Evolutionary conservation across 1,284 basidiomycete species (phyloP), one percentile per base, ranked within the genome.

Genomic region (Inonotus hispidus): DNA sequence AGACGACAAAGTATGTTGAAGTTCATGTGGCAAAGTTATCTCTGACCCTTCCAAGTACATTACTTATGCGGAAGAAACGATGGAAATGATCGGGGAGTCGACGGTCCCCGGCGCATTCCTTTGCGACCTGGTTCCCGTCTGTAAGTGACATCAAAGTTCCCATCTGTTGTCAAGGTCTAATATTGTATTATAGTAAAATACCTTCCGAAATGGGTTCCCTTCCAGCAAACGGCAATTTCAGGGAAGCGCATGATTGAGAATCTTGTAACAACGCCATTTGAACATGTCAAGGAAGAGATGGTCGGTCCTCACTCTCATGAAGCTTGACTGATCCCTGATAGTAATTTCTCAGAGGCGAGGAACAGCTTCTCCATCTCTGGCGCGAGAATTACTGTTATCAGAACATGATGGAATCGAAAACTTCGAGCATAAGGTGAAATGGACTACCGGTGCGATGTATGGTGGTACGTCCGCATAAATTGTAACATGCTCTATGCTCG

Each of bases 211-310:
- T 70, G 70, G 69, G 60, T 70, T 38, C 69, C 70, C 1, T 43
- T 43, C 19, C 41, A 43, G 19, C 7, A 43, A 14, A 43, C 10
- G 41, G 41, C 41, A 5, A 14, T 43, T 10, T 5, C 10, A 19
- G 41, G 41, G 41, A 69, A 69, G 4, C 66, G 67, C 3, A 46
- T 50, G 8, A 70, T 70, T 63, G 64, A 68, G 55, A 76, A 75
- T 8, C 70, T 76, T 59, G 80, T 79, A 11, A 59, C 60, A 13
- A 68, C 68, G 61, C 80, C 76, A 77, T 72, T 73, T 35, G 68
- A 70, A 50, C 64, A 65, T 19, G 68, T 72, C 3, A 69, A 64
- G 5, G 72, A 71, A 27, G 75, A 80, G 75, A 70, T 77, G 1
- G 72, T 79, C 56, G 64, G 64, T 27, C n/a, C n/a, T n/a, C n/a